These are phyloP conservation scores for Penicillium pancosmium DNA, from an alignment of 495 filamentous ascomycete genomes.

Conservation along the genomic window DNA sequence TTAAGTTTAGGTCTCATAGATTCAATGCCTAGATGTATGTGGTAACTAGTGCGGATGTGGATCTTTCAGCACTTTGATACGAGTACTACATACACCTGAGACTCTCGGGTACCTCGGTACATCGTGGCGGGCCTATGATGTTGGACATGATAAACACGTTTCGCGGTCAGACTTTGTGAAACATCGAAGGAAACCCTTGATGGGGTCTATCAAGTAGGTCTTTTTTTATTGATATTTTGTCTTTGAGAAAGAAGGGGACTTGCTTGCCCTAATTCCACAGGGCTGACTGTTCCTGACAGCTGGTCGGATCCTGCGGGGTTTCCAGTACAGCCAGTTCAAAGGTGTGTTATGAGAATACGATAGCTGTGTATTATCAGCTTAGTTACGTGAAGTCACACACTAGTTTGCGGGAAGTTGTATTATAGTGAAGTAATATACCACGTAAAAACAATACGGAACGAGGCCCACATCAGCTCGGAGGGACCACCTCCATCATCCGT, in stretches of 20 bases:
- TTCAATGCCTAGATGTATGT: neutral
- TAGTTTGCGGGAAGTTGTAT: neutral
- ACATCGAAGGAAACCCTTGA: too few species aligned
- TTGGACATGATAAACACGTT: constrained; percentile 1
- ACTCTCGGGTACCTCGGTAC: neutral
- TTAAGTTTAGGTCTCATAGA: neutral
- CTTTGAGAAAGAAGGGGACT: neutral
- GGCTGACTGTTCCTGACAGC: constrained; percentile 28
- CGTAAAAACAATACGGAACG: constrained; percentile 6
- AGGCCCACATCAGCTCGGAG: constrained; percentile 9
- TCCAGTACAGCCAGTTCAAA: neutral
- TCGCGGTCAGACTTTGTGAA: neutral
- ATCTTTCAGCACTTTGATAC: neutral
- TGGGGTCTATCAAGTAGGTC: neutral
- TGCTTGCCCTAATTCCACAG: neutral
- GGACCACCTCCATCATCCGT: constrained; percentile 24
- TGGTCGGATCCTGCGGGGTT: constrained; percentile 32
- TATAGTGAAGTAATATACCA: neutral
- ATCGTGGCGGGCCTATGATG: neutral
- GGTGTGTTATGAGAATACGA: neutral
- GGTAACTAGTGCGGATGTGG: neutral
- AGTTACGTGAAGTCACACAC: neutral
- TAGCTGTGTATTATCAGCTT: neutral
- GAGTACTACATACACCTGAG: neutral
- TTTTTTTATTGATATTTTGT: neutral